A percentile compares a stretch with the other conserved stretches of the same genome.
phyloP scores from a whole-genome alignment of 2,329 filamentous ascomycete genomes.

The Hypomyces perniciosus region DNA sequence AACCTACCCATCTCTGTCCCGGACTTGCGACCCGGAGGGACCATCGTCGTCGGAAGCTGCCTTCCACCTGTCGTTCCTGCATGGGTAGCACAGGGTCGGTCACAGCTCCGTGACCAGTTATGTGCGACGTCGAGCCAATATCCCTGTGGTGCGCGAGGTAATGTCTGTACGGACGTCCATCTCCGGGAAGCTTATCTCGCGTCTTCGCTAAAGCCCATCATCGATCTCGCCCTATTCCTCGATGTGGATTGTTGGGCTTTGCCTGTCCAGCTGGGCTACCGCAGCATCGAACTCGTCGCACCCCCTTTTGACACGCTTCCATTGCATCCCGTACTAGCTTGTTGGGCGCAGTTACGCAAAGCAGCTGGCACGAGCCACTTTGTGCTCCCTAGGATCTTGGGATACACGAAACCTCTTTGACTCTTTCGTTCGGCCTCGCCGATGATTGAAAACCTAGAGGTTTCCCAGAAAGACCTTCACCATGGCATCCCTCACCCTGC shows the following conservation, averaged over 20 bases:
- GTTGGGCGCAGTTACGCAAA: background rate
- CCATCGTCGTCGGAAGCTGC: constrained; percentile 7
- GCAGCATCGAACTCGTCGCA: background rate
- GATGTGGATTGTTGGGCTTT: background rate
- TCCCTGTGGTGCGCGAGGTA: constrained; percentile 2
- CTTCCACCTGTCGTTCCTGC: constrained; percentile 11
- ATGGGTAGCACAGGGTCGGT: constrained; percentile 16
- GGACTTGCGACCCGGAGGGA: constrained; percentile 1
- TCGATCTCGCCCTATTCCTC: background rate
- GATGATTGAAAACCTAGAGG: background rate
- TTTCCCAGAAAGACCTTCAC: background rate
- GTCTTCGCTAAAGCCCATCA: background rate
- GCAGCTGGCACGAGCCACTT: constrained; percentile 4
- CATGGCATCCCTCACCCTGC: constrained; percentile 9
- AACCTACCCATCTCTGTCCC: constrained; percentile 3
- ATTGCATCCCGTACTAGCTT: background rate
- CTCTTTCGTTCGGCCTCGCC: background rate
- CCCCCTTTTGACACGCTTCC: background rate
- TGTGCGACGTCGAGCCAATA: constrained; percentile 10
- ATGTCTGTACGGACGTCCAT: background rate
- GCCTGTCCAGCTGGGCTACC: background rate
- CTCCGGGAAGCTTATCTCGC: background rate
- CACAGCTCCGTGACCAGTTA: constrained; percentile 10
- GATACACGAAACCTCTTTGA: background rate
- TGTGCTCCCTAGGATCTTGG: background rate